phyloP scores from a whole-genome alignment of 345 rosid species.

The Rhizophora mangle region DNA sequence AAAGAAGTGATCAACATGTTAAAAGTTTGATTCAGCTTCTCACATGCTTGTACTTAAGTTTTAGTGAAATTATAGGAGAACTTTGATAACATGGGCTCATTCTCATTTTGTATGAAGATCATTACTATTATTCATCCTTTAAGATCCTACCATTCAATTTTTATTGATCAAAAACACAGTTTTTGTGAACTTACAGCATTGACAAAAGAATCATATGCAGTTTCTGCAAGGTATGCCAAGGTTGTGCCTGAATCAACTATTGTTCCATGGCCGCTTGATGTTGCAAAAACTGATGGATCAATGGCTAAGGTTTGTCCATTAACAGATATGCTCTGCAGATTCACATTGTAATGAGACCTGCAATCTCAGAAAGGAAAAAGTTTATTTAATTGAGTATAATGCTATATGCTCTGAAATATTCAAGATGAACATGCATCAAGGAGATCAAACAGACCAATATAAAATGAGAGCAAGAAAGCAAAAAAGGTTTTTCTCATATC shows the following conservation, averaged over 20 bases:
- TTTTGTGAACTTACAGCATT: slow-evolving; percentile 58
- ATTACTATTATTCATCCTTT: background rate
- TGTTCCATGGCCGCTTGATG: slow-evolving; percentile 71
- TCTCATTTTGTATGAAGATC: background rate
- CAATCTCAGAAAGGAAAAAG: slow-evolving; percentile 22
- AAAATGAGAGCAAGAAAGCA: background rate
- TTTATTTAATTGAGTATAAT: slow-evolving; percentile 5
- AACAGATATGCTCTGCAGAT: slow-evolving; percentile 83
- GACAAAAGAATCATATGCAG: slow-evolving; percentile 64
- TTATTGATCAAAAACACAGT: background rate
- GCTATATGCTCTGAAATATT: background rate
- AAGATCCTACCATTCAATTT: background rate
- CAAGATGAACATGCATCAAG: background rate
- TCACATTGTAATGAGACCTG: slow-evolving; percentile 97
- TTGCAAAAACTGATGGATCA: slow-evolving; percentile 64
- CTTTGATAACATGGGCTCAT: no score
- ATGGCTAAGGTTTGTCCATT: slow-evolving; percentile 58
- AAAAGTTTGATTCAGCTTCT: background rate
- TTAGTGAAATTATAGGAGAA: background rate
- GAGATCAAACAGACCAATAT: background rate
- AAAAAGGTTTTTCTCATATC: background rate
- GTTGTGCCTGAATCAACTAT: slow-evolving; percentile 97
- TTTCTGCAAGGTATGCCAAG: slow-evolving; percentile 84
- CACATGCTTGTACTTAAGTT: background rate
- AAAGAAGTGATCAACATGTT: slow-evolving; percentile 4